Percentiles rank a stretch among this genome's conserved stretches.
phyloP scores from a whole-genome alignment of 2,329 filamentous ascomycete species.

The Truncatella angustata region DNA sequence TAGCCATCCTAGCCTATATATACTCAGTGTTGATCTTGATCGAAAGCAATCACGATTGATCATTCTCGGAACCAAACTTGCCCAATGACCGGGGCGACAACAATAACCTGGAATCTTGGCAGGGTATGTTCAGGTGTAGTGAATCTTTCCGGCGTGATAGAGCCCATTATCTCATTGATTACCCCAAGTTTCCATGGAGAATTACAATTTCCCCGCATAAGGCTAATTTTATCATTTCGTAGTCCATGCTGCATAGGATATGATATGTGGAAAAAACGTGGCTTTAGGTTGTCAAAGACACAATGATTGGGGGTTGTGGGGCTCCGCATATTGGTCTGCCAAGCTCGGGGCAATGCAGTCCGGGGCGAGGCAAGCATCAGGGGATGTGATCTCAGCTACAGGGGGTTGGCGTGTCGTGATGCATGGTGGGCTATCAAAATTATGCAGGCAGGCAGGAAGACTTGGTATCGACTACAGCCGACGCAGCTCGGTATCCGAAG shows the following conservation, averaged over 20 bases:
- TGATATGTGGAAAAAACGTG: slow-evolving; percentile 15
- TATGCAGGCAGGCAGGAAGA: background rate
- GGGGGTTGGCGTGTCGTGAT: background rate
- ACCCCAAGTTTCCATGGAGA: background rate
- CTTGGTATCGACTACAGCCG: background rate
- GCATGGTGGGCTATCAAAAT: background rate
- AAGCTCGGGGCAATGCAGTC: slow-evolving; percentile 12
- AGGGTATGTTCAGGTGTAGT: background rate
- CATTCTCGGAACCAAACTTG: background rate
- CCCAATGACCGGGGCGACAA: background rate
- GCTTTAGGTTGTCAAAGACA: background rate
- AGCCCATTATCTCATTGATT: background rate
- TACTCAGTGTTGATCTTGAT: background rate
- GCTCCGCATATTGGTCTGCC: slow-evolving; percentile 3
- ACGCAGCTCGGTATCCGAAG: background rate
- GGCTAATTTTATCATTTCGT: no score
- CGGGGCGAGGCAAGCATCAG: background rate
- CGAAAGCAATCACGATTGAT: background rate
- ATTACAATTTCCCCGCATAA: slow-evolving; percentile 5
- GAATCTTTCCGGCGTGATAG: background rate
- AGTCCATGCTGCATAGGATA: no score
- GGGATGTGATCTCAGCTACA: background rate
- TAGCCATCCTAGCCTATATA: background rate
- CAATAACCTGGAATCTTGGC: background rate
- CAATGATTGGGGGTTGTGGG: slow-evolving; percentile 11